Evolutionary conservation across 306 rosid species (phyloP).

Genomic region (Mimosa bimucronata): DNA sequence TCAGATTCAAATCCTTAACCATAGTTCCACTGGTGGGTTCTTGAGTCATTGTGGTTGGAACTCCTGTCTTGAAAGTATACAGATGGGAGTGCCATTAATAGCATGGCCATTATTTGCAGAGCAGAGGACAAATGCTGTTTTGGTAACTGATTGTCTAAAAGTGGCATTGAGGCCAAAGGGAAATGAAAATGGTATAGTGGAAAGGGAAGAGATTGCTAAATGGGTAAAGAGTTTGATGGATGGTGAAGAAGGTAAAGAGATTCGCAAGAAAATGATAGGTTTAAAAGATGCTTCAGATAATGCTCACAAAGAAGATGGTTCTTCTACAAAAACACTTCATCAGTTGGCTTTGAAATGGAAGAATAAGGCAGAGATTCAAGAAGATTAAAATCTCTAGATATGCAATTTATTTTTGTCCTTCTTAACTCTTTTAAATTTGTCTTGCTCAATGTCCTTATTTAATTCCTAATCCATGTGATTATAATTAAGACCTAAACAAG

Average conservation of each 20-base stretch:
- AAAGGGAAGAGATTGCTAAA: slow-evolving; percentile 29
- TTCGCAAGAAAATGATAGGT: neutral
- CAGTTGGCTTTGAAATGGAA: slow-evolving; percentile 40
- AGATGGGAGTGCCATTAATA: slow-evolving; percentile 34
- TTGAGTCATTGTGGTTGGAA: slow-evolving; percentile 46
- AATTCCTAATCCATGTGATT: too few relatives aligned
- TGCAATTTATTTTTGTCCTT: too few relatives aligned
- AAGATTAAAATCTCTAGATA: too few relatives aligned
- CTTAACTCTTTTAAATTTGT: too few relatives aligned
- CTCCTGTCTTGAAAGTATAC: slow-evolving; percentile 35
- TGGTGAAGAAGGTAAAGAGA: slow-evolving; percentile 26
- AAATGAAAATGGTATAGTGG: slow-evolving; percentile 26
- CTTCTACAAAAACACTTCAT: slow-evolving; percentile 38
- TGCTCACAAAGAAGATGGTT: slow-evolving; percentile 31
- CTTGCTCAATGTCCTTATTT: too few relatives aligned
- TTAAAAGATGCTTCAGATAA: slow-evolving; percentile 30
- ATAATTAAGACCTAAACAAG: too few relatives aligned
- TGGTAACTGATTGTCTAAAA: slow-evolving; percentile 21
- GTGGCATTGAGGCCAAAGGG: slow-evolving; percentile 41
- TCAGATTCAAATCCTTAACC: slow-evolving; percentile 35
- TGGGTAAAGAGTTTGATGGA: slow-evolving; percentile 16
- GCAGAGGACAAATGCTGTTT: slow-evolving; percentile 36
- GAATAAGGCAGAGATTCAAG: neutral
- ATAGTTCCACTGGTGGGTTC: slow-evolving; percentile 36
- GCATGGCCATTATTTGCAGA: slow-evolving; percentile 41